A percentile compares a stretch with the other conserved stretches of the same genome.
phyloP scores from a whole-genome alignment of 2,329 filamentous ascomycete species.

The Talaromyces verruculosus region DNA sequence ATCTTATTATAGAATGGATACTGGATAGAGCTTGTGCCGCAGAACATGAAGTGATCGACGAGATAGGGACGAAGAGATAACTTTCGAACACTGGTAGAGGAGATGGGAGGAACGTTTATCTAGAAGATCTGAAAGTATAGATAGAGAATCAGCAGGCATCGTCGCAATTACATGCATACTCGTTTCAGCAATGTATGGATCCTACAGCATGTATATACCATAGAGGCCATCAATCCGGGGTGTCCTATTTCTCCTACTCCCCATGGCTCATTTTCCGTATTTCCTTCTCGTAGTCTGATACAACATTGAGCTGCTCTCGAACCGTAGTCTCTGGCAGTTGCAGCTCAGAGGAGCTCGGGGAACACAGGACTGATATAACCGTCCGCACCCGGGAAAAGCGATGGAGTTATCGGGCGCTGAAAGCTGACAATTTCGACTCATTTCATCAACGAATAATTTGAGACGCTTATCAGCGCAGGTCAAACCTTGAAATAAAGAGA shows the following conservation, averaged over 20 bases:
- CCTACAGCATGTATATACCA: not conserved
- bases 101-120: not conserved
- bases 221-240: not conserved
- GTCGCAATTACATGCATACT: not conserved
- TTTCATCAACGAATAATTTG: not conserved
- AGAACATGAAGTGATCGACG: constrained; percentile 4
- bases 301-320: not conserved
- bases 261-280: not conserved
- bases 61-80: not conserved
- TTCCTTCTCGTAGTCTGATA: not conserved
- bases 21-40: constrained; percentile 8
- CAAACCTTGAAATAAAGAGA: not conserved
- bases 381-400: not conserved
- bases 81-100: not conserved
- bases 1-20: constrained; percentile 1
- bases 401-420: not conserved
- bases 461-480: not conserved
- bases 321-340: not conserved
- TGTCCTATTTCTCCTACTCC: not conserved
- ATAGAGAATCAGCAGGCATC: not conserved
- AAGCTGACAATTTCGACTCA: not conserved
- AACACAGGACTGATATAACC: not conserved
- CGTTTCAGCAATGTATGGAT: not conserved
- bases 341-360: not conserved
- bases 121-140: not conserved